Conservation (phyloP, 352 stramenopile species). For the Phytophthora fragariaefolia region DNA sequence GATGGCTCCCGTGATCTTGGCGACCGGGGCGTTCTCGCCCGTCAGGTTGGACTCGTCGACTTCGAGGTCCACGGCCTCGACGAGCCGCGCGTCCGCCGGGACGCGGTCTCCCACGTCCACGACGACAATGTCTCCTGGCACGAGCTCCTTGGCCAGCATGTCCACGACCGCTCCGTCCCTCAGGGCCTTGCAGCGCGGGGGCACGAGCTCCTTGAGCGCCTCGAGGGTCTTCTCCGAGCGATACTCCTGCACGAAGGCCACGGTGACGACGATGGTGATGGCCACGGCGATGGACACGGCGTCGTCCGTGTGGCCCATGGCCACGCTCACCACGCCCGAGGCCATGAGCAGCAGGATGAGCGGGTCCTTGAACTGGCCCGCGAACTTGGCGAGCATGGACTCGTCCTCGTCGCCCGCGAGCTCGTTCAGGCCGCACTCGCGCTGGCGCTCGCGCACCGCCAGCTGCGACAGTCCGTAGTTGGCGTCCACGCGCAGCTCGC, state of each 20-base stretch:
- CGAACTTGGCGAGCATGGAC: slow-evolving; percentile 92
- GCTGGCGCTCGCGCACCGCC: slow-evolving; percentile 64
- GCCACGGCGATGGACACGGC: slow-evolving; percentile 96
- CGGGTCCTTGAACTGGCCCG: slow-evolving; percentile 96
- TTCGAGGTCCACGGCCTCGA: slow-evolving; percentile 88
- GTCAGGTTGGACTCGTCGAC: slow-evolving; percentile 96
- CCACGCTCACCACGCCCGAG: slow-evolving; percentile 90
- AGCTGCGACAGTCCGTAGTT: slow-evolving; percentile 66
- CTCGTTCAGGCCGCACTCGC: slow-evolving; percentile 77
- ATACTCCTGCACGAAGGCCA: slow-evolving; percentile 95
- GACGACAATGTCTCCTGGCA: slow-evolving; percentile 88
- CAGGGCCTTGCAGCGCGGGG: slow-evolving; percentile 65
- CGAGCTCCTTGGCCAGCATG: slow-evolving; percentile 78
- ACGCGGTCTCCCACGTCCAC: slow-evolving; percentile 94
- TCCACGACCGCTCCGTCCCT: slow-evolving; percentile 62
- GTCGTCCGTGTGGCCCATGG: slow-evolving; percentile 95
- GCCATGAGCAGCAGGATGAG: slow-evolving; percentile 96
- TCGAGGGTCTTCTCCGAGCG: slow-evolving; percentile 89
- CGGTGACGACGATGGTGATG: slow-evolving; percentile 96
- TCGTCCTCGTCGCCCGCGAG: slow-evolving; percentile 77
- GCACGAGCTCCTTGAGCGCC: slow-evolving; percentile 82
- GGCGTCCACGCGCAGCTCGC: slow-evolving; percentile 69
- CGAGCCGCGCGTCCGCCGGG: slow-evolving; percentile 90
- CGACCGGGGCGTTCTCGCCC: slow-evolving; percentile 91
- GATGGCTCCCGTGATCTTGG: slow-evolving; percentile 70